These are phyloP conservation scores for Fistulinella prunicolor DNA, from an alignment of 768 basidiomycete genomes.

Conservation along the genomic window DNA sequence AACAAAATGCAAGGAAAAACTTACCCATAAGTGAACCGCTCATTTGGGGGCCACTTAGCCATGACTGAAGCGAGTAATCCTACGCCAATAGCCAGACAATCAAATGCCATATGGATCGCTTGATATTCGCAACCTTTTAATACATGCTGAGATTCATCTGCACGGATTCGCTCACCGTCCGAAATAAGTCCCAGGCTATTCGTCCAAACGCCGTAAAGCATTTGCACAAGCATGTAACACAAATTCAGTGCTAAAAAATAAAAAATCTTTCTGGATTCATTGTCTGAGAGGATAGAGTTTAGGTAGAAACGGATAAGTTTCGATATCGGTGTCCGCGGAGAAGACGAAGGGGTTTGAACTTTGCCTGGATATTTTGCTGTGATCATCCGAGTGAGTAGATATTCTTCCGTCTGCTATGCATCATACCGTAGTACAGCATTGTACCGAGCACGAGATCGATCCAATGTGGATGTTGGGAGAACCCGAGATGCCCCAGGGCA, in stretches of 20 bases:
- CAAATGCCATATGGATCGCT: constrained; percentile 99
- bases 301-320: constrained; percentile 67
- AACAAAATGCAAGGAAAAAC: constrained; percentile 20
- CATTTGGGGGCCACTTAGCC: constrained; percentile 96
- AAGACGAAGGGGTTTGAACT: constrained; percentile 39
- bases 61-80: constrained; percentile 96
- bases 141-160: not conserved
- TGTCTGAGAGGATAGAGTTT: constrained; percentile 87
- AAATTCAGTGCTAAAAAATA: constrained; percentile 95
- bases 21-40: constrained; percentile 92
- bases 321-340: constrained; percentile 51
- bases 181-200: constrained; percentile 96
- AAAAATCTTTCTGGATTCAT: constrained; percentile 92
- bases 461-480: constrained; percentile 57
- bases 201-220: constrained; percentile 97
- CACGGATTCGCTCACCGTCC: constrained; percentile 63
- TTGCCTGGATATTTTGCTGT: constrained; percentile 53
- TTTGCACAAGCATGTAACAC: constrained; percentile 95
- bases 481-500: constrained; percentile 58
- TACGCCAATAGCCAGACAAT: constrained; percentile 95
- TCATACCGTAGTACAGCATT: constrained; percentile 64
- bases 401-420: not conserved
- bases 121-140: constrained; percentile 4
- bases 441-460: constrained; percentile 56
- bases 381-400: constrained; percentile 7